Evolutionary conservation across 352 stramenopile genomes (phyloP), one percentile per base, ranked within the genome.

Genomic region (Phytophthora crassamura): DNA sequence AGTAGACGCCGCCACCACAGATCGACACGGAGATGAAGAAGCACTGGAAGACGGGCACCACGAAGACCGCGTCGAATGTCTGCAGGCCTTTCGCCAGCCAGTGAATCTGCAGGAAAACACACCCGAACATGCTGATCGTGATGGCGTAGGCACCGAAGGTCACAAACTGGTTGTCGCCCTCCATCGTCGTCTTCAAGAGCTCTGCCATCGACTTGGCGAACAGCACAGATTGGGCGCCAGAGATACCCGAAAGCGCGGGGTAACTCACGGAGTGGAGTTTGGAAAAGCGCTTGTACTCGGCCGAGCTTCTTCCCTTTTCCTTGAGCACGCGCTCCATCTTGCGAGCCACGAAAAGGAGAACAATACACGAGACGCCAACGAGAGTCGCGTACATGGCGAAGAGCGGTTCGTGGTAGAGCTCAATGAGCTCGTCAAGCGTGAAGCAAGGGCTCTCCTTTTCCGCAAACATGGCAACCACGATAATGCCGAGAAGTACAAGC

Each of bases 21-120:
- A 97, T 92, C 18, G 82, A 91, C n/a, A 94, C 84, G 4, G 92
- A 94, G 45, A 94, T 97, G 73, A 95, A 97, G 67, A 97, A 97
- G 51, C 92, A 95, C 71, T 93, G 84, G 60, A 95, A 94, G 3
- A 93, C 79, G 0, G 88, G 88, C 10, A 96, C 84, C 32, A 97
- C 72, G 34, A 97, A 92, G 8, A 94, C 85, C 2, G 89, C 90
- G 67, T 97, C 90, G 41, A 97, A 97, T 10, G 75, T 73, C 49
- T 92, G 77, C 15, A 97, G 74, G 0, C 88, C 89, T 20, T 84
- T 65, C 6, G 91, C 91, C 32, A 97, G 89, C 80, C 89, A 92
- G 50, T 96, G 82, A 33, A 97, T 91, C 78, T 93, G 93, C 59
- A 97, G 77, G 49, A 94, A 91, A 16, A 95, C 89, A 18, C 86